These are phyloP conservation scores for Aspergillus tubingensis DNA, from an alignment of 2,329 filamentous ascomycete species.

Conservation along the genomic window DNA sequence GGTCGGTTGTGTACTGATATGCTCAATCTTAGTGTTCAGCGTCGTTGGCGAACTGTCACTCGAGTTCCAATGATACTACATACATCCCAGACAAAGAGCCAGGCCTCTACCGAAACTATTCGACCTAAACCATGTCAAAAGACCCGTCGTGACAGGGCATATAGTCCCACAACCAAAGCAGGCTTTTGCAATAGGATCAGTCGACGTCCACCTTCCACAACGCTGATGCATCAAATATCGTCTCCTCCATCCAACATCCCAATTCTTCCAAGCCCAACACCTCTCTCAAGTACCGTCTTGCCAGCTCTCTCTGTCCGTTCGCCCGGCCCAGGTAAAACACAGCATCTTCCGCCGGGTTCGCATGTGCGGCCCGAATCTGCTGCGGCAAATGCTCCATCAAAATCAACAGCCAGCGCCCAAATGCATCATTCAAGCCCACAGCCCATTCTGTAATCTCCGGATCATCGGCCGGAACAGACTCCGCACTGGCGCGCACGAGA, in stretches of 20 bases:
- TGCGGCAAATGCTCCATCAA: conserved; percentile 36
- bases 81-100: no score
- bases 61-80: no score
- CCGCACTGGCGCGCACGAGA: conserved; percentile 41
- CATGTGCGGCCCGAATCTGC: conserved; percentile 19
- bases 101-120: no score
- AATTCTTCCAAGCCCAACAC: conserved; percentile 26
- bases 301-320: conserved; percentile 24
- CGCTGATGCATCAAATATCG: conserved; percentile 16
- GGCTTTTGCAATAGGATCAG: no score
- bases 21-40: no score
- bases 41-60: no score
- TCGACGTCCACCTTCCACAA: background rate
- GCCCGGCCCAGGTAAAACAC: conserved; percentile 32
- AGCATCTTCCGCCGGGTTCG: conserved; percentile 17
- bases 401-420: conserved; percentile 40
- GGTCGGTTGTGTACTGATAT: no score
- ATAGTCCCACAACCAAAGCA: no score
- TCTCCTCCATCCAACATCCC: conserved; percentile 30
- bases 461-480: conserved; percentile 40
- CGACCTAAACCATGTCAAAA: no score
- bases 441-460: conserved; percentile 41
- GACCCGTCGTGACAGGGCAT: no score
- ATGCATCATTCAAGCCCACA: conserved; percentile 27
- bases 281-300: conserved; percentile 27